Percentiles rank a stretch among this genome's conserved stretches.
Evolutionary conservation across 208 protist species (phyloP).

Genomic region (Wallacemonas sp.): DNA sequence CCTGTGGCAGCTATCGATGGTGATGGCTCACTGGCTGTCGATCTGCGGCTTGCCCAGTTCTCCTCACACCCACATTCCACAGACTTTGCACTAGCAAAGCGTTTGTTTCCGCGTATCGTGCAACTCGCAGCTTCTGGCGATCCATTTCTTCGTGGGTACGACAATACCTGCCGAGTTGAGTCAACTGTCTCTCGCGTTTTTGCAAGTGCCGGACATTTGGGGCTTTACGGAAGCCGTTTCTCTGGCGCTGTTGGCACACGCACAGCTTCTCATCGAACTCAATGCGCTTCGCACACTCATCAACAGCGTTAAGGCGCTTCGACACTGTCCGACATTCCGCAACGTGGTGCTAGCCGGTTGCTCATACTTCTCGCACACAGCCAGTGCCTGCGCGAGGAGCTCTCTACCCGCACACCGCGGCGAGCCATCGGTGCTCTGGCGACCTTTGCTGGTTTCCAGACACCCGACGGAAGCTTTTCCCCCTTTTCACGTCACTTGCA

Average conservation of each 20-base stretch:
- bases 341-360: neutral
- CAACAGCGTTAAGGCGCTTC: neutral
- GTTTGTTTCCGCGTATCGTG: neutral
- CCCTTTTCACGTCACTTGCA: too few relatives aligned
- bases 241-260: neutral
- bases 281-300: neutral
- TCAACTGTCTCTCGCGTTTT: neutral
- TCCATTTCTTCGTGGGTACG: neutral
- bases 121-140: neutral
- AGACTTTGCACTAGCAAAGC: neutral
- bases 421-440: too few relatives aligned
- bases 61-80: too few relatives aligned
- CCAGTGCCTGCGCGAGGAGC: too few relatives aligned
- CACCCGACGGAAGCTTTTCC: too few relatives aligned
- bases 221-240: neutral
- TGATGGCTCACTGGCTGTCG: neutral
- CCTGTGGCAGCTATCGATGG: neutral
- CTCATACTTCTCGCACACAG: neutral
- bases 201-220: neutral
- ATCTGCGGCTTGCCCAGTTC: neutral
- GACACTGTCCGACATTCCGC: neutral
- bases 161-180: conserved; percentile 12
- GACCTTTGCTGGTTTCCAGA: too few relatives aligned
- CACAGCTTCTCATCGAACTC: neutral
- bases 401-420: too few relatives aligned